Base-by-base conservation (phyloP, 768 basidiomycete species). In the Pleurotus pulmonarius region DNA sequence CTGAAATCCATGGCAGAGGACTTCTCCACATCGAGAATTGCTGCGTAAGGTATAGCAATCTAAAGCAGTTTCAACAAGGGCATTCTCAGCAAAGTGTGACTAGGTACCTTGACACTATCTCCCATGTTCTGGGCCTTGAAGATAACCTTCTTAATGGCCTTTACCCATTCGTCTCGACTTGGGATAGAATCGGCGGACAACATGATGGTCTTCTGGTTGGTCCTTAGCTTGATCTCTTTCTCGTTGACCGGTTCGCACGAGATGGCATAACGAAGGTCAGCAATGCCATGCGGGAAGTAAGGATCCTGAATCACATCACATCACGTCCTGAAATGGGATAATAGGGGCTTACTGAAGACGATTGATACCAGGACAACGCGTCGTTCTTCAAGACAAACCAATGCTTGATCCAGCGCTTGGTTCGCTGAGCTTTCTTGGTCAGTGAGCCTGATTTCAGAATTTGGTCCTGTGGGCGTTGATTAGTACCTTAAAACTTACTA, bases 321-420 rank as follows among this genome's bases (percentile, higher is more conserved):
- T 34, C 29, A 34, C 11, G 29, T 2, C 29, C 29, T 9, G 29
- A 9, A 34, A 34, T 11, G 29, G 29, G 29, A 34, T 11, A 34
- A 34, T 9, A 11, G 29, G n/a, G 44, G 68, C 77, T 74, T 70
- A 94, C 94, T 56, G 92, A 87, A 56, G 94, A 93, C 5, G 91
- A 92, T 60, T 93, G 90, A 69, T 92, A 98, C 97, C 97, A 99
- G 15, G 93, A 94, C 24, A 99, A 76, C 0, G 93, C 92, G 64
- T 95, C 94, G 59, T 98, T 96, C 82, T 92, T 94, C 48, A 99
- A 79, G 1, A 96, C 83, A 63, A 98, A 95, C 97, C 97, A 98
- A 69, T 94, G 93, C 67, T 90, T 94, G 63, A 88, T 85, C 88
- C 91, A 95, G 18, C 93, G 85, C 64, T 93, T 96, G 7, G 93